These are phyloP conservation scores for Neospora caninum DNA, from an alignment of 169 alveolate genomes.

Conservation along the genomic window DNA sequence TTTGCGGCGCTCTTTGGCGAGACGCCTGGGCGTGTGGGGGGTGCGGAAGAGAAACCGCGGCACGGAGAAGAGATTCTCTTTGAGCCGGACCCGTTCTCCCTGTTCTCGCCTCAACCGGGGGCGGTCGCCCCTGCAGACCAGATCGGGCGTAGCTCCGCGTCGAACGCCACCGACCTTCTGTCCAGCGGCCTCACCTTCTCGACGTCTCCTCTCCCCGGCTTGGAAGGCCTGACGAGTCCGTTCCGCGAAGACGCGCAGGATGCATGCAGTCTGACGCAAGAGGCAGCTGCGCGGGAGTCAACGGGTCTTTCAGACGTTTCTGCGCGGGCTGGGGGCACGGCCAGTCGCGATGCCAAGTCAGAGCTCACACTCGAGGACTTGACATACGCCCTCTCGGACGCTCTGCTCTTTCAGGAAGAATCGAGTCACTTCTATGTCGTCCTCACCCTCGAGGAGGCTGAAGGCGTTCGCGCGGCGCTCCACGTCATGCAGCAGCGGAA, in stretches of 20 bases:
- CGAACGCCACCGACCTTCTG: not conserved
- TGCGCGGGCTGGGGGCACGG: not conserved
- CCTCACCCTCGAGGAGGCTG: conserved; percentile 59
- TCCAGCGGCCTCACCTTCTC: not conserved
- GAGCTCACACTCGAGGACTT: conserved; percentile 25
- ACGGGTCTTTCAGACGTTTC: not conserved
- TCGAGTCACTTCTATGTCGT: conserved; percentile 54
- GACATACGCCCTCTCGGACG: not conserved
- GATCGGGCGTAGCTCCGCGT: not conserved
- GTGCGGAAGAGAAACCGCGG: not conserved
- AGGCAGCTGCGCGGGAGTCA: not conserved
- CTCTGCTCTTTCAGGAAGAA: conserved; percentile 37
- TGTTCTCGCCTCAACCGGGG: not conserved
- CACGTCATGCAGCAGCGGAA: conserved; percentile 52
- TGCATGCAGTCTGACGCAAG: not conserved
- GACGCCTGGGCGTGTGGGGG: not conserved
- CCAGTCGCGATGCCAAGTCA: not conserved
- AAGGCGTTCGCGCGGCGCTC: conserved; percentile 63
- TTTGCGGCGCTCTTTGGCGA: not conserved
- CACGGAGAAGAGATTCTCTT: conserved; percentile 24
- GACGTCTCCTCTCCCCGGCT: not conserved
- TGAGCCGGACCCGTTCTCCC: conserved; percentile 44
- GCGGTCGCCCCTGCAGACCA: not conserved
- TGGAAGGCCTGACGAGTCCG: not conserved
- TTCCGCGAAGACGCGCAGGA: not conserved